Conservation (phyloP, 2,329 filamentous ascomycete genomes). For the Stromatinia cepivora region DNA sequence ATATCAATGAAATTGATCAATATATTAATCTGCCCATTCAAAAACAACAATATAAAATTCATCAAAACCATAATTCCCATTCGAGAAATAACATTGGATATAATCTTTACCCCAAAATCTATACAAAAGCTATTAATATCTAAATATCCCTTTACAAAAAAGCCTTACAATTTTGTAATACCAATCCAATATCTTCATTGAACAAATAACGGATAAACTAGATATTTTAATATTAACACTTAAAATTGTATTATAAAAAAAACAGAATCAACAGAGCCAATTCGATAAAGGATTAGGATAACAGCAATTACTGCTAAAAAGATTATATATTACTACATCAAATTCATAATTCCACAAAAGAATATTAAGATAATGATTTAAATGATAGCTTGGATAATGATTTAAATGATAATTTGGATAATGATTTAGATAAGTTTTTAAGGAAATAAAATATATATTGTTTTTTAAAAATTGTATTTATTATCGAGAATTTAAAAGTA, state of each 20-base stretch:
- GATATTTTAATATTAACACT: background rate
- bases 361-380: no score
- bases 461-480: no score
- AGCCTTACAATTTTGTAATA: constrained; percentile 1
- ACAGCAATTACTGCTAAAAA: background rate
- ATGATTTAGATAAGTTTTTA: constrained; percentile 12
- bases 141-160: constrained; percentile 13
- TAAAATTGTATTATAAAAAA: background rate
- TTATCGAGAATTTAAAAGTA: no score
- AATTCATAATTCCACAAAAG: no score
- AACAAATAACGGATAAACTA: background rate
- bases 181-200: background rate
- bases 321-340: background rate
- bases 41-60: constrained; percentile 29
- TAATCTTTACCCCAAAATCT: constrained; percentile 14
- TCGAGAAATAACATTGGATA: constrained; percentile 25
- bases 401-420: no score
- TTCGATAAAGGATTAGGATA: background rate
- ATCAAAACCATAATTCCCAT: constrained; percentile 26
- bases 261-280: background rate
- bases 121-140: constrained; percentile 26
- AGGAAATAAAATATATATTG: no score
- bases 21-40: constrained; percentile 27
- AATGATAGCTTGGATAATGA: no score
- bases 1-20: constrained; percentile 26